A percentile compares a stretch with the other conserved stretches of the same genome.
These are phyloP conservation scores for Suillus tomentosus DNA, from an alignment of 768 basidiomycete genomes.

Conservation along the genomic window DNA sequence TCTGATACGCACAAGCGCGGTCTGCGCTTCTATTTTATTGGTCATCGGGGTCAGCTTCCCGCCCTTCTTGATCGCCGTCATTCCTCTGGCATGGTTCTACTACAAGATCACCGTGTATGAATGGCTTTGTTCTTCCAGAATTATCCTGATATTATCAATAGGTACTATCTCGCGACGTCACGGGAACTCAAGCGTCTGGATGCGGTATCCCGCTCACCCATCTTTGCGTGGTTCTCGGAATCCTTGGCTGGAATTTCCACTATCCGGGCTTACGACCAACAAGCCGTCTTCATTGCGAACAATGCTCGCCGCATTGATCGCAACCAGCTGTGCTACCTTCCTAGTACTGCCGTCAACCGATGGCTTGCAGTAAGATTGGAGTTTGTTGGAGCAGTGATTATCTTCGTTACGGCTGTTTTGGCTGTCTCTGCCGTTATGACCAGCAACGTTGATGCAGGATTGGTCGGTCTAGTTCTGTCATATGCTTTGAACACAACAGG, in stretches of 20 bases:
- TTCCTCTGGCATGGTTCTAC: slow-evolving; percentile 83
- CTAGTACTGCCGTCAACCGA: slow-evolving; percentile 73
- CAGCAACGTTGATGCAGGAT: slow-evolving; percentile 80
- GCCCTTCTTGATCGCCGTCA: slow-evolving; percentile 70
- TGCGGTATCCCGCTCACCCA: slow-evolving; percentile 86
- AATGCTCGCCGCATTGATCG: slow-evolving; percentile 80
- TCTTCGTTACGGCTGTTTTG: slow-evolving; percentile 68
- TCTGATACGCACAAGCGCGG: slow-evolving; percentile 64
- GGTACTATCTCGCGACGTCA: slow-evolving; percentile 86
- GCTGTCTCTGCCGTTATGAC: slow-evolving; percentile 72
- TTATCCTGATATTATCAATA: slow-evolving; percentile 28
- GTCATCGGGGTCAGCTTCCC: slow-evolving; percentile 87
- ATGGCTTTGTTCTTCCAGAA: background rate
- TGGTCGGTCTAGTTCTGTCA: slow-evolving; percentile 84
- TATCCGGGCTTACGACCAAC: slow-evolving; percentile 79
- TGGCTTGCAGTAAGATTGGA: slow-evolving; percentile 88
- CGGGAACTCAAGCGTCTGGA: slow-evolving; percentile 89
- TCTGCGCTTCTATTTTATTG: slow-evolving; percentile 58
- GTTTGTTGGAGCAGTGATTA: slow-evolving; percentile 79
- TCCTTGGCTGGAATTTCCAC: slow-evolving; percentile 75
- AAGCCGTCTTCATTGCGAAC: slow-evolving; percentile 61
- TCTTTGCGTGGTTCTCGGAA: slow-evolving; percentile 89
- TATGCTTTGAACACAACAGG: slow-evolving; percentile 85
- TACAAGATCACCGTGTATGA: slow-evolving; percentile 74
- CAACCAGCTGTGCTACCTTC: slow-evolving; percentile 79